A percentile compares a stretch with the other conserved stretches of the same genome.
Evolutionary conservation across 2,329 filamentous ascomycete species (phyloP).

Genomic region (Monosporascus sp.): DNA sequence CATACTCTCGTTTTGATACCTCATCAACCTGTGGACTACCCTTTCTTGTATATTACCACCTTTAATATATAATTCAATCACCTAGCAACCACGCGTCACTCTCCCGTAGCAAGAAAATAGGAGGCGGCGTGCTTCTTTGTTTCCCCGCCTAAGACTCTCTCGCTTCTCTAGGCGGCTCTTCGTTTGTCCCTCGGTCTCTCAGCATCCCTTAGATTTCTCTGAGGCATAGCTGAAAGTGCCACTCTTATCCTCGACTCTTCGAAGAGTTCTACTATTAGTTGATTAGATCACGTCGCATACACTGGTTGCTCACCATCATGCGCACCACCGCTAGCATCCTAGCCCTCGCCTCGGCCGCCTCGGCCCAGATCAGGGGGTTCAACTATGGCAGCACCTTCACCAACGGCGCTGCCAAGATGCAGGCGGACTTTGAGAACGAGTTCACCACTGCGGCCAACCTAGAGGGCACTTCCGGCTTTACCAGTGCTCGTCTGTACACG

Average conservation of each 20-base stretch:
- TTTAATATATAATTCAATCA: not conserved
- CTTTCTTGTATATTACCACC: not conserved
- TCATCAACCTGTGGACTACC: not conserved
- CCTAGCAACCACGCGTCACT: not conserved
- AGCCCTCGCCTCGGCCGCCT: constrained; percentile 34
- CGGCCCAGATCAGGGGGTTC: constrained; percentile 55
- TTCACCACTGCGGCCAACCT: constrained; percentile 63
- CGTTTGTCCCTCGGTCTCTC: too few relatives aligned
- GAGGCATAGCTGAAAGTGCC: not conserved
- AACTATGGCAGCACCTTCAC: constrained; percentile 65
- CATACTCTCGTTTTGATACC: not conserved
- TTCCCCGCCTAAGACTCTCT: too few relatives aligned
- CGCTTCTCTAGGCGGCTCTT: too few relatives aligned
- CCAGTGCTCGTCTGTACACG: constrained; percentile 68
- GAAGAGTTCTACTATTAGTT: too few relatives aligned
- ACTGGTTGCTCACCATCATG: constrained; percentile 12
- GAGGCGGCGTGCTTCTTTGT: too few relatives aligned
- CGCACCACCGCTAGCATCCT: constrained; percentile 17
- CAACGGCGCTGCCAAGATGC: constrained; percentile 53
- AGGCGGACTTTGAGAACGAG: constrained; percentile 64
- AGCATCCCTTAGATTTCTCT: too few relatives aligned
- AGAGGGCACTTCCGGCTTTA: constrained; percentile 60
- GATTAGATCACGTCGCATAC: not conserved
- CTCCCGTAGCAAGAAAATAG: too few relatives aligned
- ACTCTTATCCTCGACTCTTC: not conserved